Percentiles rank a stretch among this genome's conserved stretches.
Conservation (phyloP, 2,329 filamentous ascomycete genomes). For the Herpotrichia juniperi region DNA sequence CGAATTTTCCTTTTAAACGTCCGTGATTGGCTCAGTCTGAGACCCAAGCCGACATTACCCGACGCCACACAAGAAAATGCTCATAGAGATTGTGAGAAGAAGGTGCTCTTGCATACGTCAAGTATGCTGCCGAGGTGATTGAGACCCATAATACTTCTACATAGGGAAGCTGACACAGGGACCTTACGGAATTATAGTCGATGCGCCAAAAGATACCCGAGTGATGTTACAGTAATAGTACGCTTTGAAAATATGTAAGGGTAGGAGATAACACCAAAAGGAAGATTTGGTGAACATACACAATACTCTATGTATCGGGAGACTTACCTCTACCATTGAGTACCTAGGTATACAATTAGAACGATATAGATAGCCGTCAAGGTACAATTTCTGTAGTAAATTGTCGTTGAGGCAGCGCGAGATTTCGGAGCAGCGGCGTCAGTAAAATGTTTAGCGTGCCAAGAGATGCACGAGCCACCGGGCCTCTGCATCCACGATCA, state of each 20-base stretch:
- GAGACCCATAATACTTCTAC: slow-evolving; percentile 20
- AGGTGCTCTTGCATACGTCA: slow-evolving; percentile 30
- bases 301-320: too few species aligned
- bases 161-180: slow-evolving; percentile 5
- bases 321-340: background rate
- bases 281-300: too few species aligned
- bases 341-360: background rate
- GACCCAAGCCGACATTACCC: slow-evolving; percentile 10
- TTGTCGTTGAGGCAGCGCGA: slow-evolving; percentile 2
- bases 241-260: background rate
- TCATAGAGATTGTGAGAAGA: slow-evolving; percentile 16
- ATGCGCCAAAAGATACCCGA: slow-evolving; percentile 21
- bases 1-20: background rate
- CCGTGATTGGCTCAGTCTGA: background rate
- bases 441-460: slow-evolving; percentile 12
- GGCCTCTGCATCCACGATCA: background rate
- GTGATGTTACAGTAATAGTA: slow-evolving; percentile 13
- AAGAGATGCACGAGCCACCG: slow-evolving; percentile 2
- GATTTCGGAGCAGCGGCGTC: slow-evolving; percentile 13
- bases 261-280: background rate
- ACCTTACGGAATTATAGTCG: background rate
- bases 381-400: background rate
- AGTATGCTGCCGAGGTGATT: slow-evolving; percentile 6
- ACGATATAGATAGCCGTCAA: background rate
- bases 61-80: slow-evolving; percentile 6